Conservation (phyloP, 1,284 basidiomycete species). For the Rhodotorula sp. region DNA sequence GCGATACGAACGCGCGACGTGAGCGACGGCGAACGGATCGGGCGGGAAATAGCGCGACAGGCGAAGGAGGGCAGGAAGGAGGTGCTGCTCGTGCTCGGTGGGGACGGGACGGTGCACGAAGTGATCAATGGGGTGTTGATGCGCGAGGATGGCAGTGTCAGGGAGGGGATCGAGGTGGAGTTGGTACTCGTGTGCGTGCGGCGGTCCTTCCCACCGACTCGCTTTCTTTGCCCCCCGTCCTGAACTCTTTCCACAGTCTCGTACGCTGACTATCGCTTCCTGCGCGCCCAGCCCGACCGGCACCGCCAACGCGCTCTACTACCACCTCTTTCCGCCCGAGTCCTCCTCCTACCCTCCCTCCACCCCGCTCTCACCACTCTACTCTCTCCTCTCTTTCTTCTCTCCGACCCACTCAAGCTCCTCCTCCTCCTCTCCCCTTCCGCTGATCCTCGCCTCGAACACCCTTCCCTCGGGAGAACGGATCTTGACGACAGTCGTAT, state of each 20-base stretch:
- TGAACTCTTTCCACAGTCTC: no score
- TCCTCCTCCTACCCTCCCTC: conserved; percentile 46
- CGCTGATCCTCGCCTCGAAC: conserved; percentile 60
- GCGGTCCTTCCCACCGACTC: neutral
- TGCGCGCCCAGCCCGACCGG: conserved; percentile 63
- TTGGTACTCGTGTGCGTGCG: conserved; percentile 14
- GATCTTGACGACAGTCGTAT: conserved; percentile 51
- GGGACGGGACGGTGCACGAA: conserved; percentile 88
- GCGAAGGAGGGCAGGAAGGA: neutral
- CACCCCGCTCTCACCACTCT: conserved; percentile 46
- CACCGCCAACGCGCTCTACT: conserved; percentile 92
- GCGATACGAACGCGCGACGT: conserved; percentile 57
- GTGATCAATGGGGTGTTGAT: conserved; percentile 62
- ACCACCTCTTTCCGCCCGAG: conserved; percentile 58
- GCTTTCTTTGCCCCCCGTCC: no score
- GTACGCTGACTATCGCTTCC: neutral
- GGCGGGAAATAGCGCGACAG: conserved; percentile 52
- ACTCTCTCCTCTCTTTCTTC: conserved; percentile 53
- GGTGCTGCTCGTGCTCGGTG: conserved; percentile 51
- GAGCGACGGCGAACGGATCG: conserved; percentile 62
- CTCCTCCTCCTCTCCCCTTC: conserved; percentile 55
- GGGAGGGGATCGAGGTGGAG: conserved; percentile 40
- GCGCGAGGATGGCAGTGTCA: conserved; percentile 17
- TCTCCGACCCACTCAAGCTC: conserved; percentile 51
- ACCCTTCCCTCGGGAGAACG: conserved; percentile 56